Base-by-base conservation (phyloP, 2,329 filamentous ascomycete species). In the Botrytis galanthina region DNA sequence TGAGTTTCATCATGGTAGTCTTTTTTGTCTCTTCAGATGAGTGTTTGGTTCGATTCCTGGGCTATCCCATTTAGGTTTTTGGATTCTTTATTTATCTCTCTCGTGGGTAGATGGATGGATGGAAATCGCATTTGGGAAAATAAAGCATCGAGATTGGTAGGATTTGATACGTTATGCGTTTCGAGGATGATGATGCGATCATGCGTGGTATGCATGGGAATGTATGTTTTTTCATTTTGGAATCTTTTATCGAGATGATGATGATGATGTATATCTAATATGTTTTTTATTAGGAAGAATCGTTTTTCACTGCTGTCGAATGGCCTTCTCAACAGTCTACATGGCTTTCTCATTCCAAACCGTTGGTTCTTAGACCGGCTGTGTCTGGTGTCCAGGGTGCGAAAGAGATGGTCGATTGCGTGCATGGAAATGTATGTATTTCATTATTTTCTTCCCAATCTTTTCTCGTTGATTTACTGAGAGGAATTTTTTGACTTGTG, bases 201-300 rank as follows among this genome's bases (percentile, higher is more conserved):
- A 51, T 26, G 22, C 1, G 6, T 51, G 4, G 46, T 0, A 2
- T 5, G 9, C 22, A n/a, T 0, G 26, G 10, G 2, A 12, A 51
- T 51, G 46, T 51, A n/a, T 51, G 37, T 37, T 10, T 37, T 5
- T 35, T 35, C 35, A 35, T 35, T 35, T 35, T 4, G 3, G 3
- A 35, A 35, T 35, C 37, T 39, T 39, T 39, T 39, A 39, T 39
- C 37, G 37, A 39, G 37, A 39, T 39, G 37, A 39, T 37, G 37
- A 39, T 39, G 37, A 39, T 37, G 7, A 37, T 39, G 12, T 39
- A 39, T 39, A 12, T 39, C 48, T 51, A 10, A 51, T 1, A 2
- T n/a, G 10, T 51, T 5, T 51, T 1, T 5, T 51, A 51, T 5
- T 51, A 51, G 22, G 26, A n/a, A 1, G 48, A 51, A 14, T 6